Evolutionary conservation across 257 asterid species (phyloP).

Genomic region (Plantago major): DNA sequence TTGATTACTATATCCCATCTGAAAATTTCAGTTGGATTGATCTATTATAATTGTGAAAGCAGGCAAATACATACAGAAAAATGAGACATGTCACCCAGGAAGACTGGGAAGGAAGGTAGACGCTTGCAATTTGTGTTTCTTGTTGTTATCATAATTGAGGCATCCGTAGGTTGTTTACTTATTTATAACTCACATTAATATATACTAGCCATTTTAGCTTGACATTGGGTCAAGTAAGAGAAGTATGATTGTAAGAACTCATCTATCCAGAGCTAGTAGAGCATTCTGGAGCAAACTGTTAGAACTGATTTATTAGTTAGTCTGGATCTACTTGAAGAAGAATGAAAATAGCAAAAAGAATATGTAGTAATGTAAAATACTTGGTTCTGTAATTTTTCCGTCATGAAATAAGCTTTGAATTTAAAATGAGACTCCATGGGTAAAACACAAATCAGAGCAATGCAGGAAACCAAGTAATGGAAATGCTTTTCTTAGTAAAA

Average conservation of each 20-base stretch:
- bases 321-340: no score
- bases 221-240: no score
- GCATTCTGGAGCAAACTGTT: no score
- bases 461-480: neutral
- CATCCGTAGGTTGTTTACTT: neutral
- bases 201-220: neutral
- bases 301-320: no score
- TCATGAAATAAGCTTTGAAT: no score
- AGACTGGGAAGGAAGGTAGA: constrained; percentile 96
- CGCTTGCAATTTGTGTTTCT: neutral
- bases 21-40: constrained; percentile 16
- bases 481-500: neutral
- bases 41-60: constrained; percentile 25
- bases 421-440: neutral
- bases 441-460: neutral
- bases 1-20: constrained; percentile 11
- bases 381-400: no score
- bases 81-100: constrained; percentile 83
- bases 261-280: no score
- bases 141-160: constrained; percentile 6
- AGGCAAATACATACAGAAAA: constrained; percentile 89
- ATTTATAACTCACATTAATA: neutral
- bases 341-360: no score
- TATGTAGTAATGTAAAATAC: no score
- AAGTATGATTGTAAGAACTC: no score